Evolutionary conservation across 1,284 basidiomycete genomes (phyloP), one percentile per base, ranked within the genome.

Genomic region (Microstroma glucosiphilum): DNA sequence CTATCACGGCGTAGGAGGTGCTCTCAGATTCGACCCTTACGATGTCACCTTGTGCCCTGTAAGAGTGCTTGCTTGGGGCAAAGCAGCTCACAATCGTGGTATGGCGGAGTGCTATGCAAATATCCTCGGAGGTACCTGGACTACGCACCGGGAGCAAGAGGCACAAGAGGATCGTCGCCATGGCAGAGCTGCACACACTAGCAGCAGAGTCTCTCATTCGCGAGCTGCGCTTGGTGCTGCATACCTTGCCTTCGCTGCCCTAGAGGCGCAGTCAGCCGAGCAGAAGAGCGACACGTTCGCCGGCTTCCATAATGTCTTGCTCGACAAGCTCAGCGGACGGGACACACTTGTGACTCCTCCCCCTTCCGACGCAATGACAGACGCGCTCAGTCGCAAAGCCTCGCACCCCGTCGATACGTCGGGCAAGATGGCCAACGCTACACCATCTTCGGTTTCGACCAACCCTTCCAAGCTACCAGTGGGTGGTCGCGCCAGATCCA

Each of bases 21-120:
- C 15, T 17, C 55, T 61, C n/a, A 12, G 26, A n/a, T 61, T 61
- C 40, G 48, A 61, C 26, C 56, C 60, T 6, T 61, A 40, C 30
- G 60, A 61, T 30, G 21, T 1, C 1, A 23, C 4, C 11, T 17
- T 40, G 19, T 12, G 42, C 3, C 60, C 60, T 1, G 30, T 12
- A 3, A 25, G 43, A 15, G 40, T 56, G 25, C 40, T 61, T 15
- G 54, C 21, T 7, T 19, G 58, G 17, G 54, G 54, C 25, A 30
- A 25, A 40, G 41, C 58, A 17, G 55, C 60, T n/a, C n/a, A 17
- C 23, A 61, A 57, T 43, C 25, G 21, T 11, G 26, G 21, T 21
- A 58, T 61, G 37, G 53, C 56, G 19, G 58, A 61, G 6, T 40
- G 56, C 26, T 43, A n/a, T n/a, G 30, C 19, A 1, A n/a, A 55